Conservation (phyloP, 257 asterid genomes). For the Gentiana dahurica region DNA sequence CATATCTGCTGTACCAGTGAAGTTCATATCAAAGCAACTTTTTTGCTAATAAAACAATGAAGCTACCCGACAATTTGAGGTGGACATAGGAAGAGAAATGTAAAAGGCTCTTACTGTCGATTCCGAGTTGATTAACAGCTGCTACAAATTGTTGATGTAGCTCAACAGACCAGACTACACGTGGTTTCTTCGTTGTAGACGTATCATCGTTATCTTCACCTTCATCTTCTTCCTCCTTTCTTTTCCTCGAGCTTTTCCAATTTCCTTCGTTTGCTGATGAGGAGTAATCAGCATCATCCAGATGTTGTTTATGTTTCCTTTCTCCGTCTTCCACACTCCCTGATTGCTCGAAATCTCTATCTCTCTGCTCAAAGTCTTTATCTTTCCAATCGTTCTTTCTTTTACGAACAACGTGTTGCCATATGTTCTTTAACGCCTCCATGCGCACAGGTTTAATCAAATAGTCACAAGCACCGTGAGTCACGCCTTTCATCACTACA, state of each 20-base stretch:
- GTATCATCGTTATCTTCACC: constrained; percentile 46
- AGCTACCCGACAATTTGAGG: background rate
- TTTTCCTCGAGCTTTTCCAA: constrained; percentile 32
- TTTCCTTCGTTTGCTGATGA: constrained; percentile 74
- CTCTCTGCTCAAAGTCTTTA: constrained; percentile 11
- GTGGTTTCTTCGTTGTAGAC: constrained; percentile 45
- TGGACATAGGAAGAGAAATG: background rate
- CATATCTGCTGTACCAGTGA: too few relatives aligned
- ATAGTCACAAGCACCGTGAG: constrained; percentile 69
- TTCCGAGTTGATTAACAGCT: constrained; percentile 49
- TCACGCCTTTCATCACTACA: constrained; percentile 52
- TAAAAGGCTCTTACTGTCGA: constrained; percentile 31
- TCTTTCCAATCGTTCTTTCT: constrained; percentile 25
- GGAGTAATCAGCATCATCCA: constrained; percentile 62
- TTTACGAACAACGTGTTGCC: constrained; percentile 58
- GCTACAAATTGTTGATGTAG: constrained; percentile 58
- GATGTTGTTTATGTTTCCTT: constrained; percentile 33
- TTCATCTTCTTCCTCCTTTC: constrained; percentile 49
- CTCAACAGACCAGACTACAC: constrained; percentile 58
- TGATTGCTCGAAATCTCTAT: constrained; percentile 18
- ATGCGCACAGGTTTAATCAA: constrained; percentile 58
- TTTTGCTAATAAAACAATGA: too few relatives aligned
- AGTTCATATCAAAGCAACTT: too few relatives aligned
- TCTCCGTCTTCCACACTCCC: constrained; percentile 9
- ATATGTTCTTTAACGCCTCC: constrained; percentile 52